phyloP scores from a whole-genome alignment of 805 yeast genomes.

The Lachancea mirantina region DNA sequence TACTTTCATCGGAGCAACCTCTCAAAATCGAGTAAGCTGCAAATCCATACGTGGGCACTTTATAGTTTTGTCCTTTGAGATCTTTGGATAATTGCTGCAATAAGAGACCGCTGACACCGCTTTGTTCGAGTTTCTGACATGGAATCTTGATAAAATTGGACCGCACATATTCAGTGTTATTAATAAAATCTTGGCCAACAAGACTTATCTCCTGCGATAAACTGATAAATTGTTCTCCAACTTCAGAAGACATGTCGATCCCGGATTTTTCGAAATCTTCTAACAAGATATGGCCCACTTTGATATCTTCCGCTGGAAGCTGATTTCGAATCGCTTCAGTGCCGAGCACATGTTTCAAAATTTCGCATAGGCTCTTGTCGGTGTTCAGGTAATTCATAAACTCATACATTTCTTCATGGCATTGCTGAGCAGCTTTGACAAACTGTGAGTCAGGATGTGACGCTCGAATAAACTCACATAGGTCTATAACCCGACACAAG shows the following conservation, averaged over 20 bases:
- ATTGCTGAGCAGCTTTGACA: constrained; percentile 73
- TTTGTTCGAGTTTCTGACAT: constrained; percentile 16
- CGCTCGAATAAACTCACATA: constrained; percentile 86
- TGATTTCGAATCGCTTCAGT: constrained; percentile 23
- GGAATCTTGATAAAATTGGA: constrained; percentile 19
- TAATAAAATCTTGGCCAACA: constrained; percentile 66
- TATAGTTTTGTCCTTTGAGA: constrained; percentile 35
- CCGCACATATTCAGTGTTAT: constrained; percentile 19
- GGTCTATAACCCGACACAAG: constrained; percentile 85
- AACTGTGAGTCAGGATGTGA: constrained; percentile 72
- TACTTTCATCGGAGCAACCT: constrained; percentile 44
- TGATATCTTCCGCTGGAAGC: constrained; percentile 65
- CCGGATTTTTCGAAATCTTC: constrained; percentile 90
- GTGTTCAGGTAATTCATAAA: constrained; percentile 92
- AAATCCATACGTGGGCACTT: constrained; percentile 54
- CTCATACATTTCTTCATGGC: constrained; percentile 84
- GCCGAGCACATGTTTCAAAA: constrained; percentile 49
- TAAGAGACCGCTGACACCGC: constrained; percentile 16
- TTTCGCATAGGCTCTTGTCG: constrained; percentile 59
- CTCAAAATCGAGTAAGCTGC: constrained; percentile 60
- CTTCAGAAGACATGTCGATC: constrained; percentile 61
- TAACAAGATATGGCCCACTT: constrained; percentile 72
- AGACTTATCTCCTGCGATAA: constrained; percentile 75
- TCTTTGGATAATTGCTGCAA: constrained; percentile 30
- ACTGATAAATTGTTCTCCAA: constrained; percentile 63